Evolutionary conservation across 2,329 filamentous ascomycete species (phyloP), one percentile per base, ranked within the genome.

Genomic region (Aspergillus costaricaensis): DNA sequence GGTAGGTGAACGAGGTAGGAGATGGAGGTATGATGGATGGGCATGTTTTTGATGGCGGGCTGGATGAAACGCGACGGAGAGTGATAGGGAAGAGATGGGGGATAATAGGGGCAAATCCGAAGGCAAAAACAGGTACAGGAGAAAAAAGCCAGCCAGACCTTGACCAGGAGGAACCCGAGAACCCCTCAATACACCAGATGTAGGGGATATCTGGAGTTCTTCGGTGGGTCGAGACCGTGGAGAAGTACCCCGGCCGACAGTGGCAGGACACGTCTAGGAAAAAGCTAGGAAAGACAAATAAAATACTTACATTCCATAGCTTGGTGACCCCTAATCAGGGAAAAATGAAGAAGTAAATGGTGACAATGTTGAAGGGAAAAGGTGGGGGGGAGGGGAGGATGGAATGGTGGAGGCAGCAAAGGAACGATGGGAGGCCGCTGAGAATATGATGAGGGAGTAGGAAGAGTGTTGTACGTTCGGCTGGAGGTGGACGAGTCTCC

Each of bases 301-400:
- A 68, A 65, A 68, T 70, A 85, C 83, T 84, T 77, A 86, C 85
- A 82, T 79, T 85, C 83, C 84, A 86, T 86, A 78, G 74, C 79
- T 77, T 76, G 79, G 77, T 79, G 77, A 79, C 79, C 80, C 81
- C 79, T 74, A 74, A 68, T 66, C 58, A 68, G 73, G 70, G 71
- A 67, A 60, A 61, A 64, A 64, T 67, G 63, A 68, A 65, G 63
- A 61, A 68, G 70, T 66, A 67, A 76, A 76, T 74, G 66, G 70
- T 70, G 67, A 66, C 68, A 67, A 68, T 64, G 61, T 49, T 64
- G 67, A 68, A 66, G 60, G 49, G 48, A 61, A 63, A 53, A 58
- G 60, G 57, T 61, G 61, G 61, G 62, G 60, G 61, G 60, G 60
- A 61, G 55, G 61, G 59, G 57, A 59, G 55, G 64, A 62, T 64